phyloP scores from a whole-genome alignment of 768 basidiomycete genomes.

The Rhodotorula kratochvilovae region DNA sequence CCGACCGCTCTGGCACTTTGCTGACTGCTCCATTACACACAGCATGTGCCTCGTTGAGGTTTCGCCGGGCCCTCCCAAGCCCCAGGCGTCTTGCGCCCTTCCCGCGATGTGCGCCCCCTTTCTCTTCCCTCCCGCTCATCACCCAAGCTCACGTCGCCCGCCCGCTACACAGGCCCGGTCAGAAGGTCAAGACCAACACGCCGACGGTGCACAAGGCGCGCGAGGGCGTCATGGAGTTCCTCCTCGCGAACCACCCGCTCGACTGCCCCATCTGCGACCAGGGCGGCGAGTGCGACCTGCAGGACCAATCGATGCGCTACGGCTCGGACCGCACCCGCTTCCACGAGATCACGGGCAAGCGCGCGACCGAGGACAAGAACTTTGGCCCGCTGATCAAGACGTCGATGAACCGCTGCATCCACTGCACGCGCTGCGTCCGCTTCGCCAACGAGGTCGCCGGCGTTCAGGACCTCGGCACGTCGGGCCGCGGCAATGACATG shows the following conservation, averaged over 20 bases:
- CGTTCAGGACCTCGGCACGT: constrained; percentile 93
- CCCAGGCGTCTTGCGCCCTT: constrained; percentile 59
- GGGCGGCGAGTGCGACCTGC: constrained; percentile 96
- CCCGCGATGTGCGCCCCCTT: constrained; percentile 76
- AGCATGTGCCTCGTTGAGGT: constrained; percentile 99
- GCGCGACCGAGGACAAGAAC: constrained; percentile 97
- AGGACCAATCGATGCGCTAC: constrained; percentile 99
- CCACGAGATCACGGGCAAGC: constrained; percentile 97
- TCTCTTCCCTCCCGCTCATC: not conserved
- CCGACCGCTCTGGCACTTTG: not conserved
- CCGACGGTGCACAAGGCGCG: constrained; percentile 51
- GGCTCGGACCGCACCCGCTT: constrained; percentile 95
- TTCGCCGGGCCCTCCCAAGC: constrained; percentile 48
- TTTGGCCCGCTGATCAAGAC: constrained; percentile 97
- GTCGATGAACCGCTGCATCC: constrained; percentile 97
- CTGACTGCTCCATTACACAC: not conserved
- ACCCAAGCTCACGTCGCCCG: not conserved
- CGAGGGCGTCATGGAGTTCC: constrained; percentile 93
- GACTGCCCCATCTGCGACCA: constrained; percentile 99
- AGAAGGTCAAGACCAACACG: constrained; percentile 46
- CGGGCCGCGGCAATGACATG: constrained; percentile 94
- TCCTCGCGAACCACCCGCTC: constrained; percentile 93
- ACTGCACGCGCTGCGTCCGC: constrained; percentile 97
- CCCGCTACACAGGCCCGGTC: constrained; percentile 38
- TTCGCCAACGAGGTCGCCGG: constrained; percentile 99